Base-by-base conservation (phyloP, 306 rosid genomes). In the Malus orientalis region DNA sequence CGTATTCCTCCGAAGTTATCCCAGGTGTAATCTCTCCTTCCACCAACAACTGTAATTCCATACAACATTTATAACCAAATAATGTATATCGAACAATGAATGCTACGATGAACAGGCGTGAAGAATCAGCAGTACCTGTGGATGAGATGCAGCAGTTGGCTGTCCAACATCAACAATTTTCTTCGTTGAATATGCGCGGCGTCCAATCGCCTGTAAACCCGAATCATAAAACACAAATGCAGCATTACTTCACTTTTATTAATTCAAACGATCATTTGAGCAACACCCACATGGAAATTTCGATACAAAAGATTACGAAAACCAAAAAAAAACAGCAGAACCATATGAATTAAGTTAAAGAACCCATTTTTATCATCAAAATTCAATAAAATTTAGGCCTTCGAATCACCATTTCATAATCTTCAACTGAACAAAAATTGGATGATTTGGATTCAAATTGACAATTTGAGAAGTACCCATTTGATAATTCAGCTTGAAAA, bases 21-120 rank as follows among this genome's bases (percentile, higher is more conserved):
- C 96, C 96, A 0, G 97, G 93, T 23, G 96, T 95, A 60, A 89
- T 81, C 86, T 95, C 97, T 84, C 96, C 98, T 74, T 92, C 96
- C 83, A 74, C 83, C 76, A 95, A 78, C 23, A 95, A 79, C 98
- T 95, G 81, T 67, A 83, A 74, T 79, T 44, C 25, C 51, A 74
- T 70, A 11, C 67, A 72, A 67, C 69, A n/a, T 10, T 55, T 11
- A 71, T 40, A 65, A 54, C 2, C 16, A 32, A 30, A 58, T n/a
- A 44, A 55, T 6, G 54, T 4, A 20, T 27, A 76, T 19, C 40
- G 55, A 67, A 4, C 5, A 22, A 30, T 29, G 65, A 15, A 30
- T 23, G 27, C 27, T 8, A 19, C 30, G 12, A 14, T 19, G 67
- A 16, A 33, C 29, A 57, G 65, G 70, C 66, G 76, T 66, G 62